These are phyloP conservation scores for Flaveria floridana DNA, from an alignment of 140 eudicot species.

Conservation along the genomic window DNA sequence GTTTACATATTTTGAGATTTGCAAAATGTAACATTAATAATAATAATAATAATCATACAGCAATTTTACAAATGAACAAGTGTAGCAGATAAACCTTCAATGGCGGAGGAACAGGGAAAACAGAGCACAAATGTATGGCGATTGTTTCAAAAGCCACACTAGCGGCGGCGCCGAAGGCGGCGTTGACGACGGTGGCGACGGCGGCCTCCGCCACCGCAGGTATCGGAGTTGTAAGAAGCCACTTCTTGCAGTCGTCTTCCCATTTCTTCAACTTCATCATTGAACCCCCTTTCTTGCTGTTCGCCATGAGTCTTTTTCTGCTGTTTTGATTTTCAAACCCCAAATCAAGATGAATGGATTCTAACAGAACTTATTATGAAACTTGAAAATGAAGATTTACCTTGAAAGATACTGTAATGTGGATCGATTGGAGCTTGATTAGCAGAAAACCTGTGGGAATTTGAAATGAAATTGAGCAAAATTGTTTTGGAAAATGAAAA, in stretches of 20 bases:
- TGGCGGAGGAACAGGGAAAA: not conserved
- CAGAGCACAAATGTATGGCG: not conserved
- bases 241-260: not conserved
- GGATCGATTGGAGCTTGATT: too few species aligned
- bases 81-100: not conserved
- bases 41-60: too few species aligned
- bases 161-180: not conserved
- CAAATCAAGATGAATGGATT: too few species aligned
- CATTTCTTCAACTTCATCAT: not conserved
- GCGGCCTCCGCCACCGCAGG: not conserved
- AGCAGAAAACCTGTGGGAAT: too few species aligned
- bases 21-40: too few species aligned
- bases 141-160: not conserved
- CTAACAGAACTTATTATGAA: too few species aligned
- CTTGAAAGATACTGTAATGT: too few species aligned
- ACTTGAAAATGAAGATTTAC: too few species aligned
- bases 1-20: too few species aligned
- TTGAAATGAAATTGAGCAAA: too few species aligned
- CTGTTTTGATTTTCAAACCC: too few species aligned
- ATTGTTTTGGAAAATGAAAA: too few species aligned
- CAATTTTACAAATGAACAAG: not conserved
- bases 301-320: not conserved
- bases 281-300: not conserved
- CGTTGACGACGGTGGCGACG: not conserved
- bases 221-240: not conserved